Conservation (phyloP, 1,284 basidiomycete genomes). For the Cystobasidiaceae sp. region DNA sequence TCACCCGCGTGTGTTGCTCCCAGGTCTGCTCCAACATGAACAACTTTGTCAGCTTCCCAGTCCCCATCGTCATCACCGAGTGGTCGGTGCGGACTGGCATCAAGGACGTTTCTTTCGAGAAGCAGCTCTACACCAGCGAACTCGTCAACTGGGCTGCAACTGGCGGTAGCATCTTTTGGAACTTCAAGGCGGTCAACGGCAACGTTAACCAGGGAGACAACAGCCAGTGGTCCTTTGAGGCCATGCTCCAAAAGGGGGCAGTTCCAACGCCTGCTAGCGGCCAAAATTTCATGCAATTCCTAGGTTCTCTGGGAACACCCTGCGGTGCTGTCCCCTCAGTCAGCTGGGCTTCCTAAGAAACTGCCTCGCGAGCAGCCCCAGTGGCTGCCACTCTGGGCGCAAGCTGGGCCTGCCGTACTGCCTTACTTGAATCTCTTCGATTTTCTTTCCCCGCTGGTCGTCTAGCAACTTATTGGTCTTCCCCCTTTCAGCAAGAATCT, state of each 20-base stretch:
- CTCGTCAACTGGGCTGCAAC: conserved; percentile 39
- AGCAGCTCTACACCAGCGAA: conserved; percentile 40
- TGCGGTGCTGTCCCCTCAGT: conserved; percentile 13
- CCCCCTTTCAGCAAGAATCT: too few species aligned
- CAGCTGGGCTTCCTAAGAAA: conserved; percentile 15
- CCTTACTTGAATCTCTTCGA: too few species aligned
- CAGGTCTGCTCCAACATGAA: conserved; percentile 41
- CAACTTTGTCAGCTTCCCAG: conserved; percentile 38
- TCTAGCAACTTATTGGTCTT: too few species aligned
- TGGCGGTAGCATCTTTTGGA: conserved; percentile 28
- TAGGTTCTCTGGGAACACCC: background rate
- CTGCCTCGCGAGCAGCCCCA: too few species aligned
- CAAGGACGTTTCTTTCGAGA: conserved; percentile 41
- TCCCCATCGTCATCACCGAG: conserved; percentile 42
- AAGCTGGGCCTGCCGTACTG: too few species aligned
- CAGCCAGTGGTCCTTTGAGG: conserved; percentile 21
- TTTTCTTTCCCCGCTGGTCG: too few species aligned
- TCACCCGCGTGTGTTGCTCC: too few species aligned
- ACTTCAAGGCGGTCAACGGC: conserved; percentile 26
- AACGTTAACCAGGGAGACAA: conserved; percentile 23
- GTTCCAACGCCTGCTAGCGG: conserved; percentile 22
- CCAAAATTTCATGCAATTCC: conserved; percentile 5
- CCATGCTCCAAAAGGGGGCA: background rate
- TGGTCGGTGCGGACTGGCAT: conserved; percentile 39
- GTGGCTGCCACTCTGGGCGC: background rate